Evolutionary conservation across 2,329 filamentous ascomycete genomes (phyloP).

Genomic region (Arthrocladium fulminans): DNA sequence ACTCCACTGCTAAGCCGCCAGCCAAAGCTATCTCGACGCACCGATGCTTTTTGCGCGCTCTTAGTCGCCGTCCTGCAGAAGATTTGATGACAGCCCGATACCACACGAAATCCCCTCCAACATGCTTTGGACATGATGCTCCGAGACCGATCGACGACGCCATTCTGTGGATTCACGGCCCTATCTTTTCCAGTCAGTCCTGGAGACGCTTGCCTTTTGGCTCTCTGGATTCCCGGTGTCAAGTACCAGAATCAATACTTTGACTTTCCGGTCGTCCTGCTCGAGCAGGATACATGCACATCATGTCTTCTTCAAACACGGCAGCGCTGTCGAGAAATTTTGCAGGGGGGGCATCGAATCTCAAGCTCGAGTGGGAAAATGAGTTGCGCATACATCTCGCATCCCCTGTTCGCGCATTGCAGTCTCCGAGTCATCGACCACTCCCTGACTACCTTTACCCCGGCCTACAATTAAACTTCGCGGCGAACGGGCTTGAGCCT

Average conservation of each 20-base stretch:
- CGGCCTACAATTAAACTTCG: neutral
- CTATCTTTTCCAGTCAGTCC: no score
- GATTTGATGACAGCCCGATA: neutral
- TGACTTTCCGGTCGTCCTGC: no score
- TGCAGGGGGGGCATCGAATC: neutral
- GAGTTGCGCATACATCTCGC: neutral
- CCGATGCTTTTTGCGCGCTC: neutral
- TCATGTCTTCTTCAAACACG: no score
- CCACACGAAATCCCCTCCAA: neutral
- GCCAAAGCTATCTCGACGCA: conserved; percentile 3
- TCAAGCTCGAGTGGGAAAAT: neutral
- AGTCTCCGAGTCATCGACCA: neutral
- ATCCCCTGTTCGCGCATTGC: neutral
- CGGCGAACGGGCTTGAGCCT: neutral
- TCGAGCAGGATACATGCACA: no score
- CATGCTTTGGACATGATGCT: neutral
- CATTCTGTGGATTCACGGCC: no score
- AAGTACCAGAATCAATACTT: no score
- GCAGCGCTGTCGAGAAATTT: neutral
- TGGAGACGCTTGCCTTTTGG: no score
- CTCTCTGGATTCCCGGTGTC: no score
- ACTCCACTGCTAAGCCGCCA: conserved; percentile 4
- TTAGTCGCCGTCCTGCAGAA: neutral
- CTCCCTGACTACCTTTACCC: neutral
- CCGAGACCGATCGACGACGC: neutral